Base-by-base conservation (phyloP, 2,329 filamentous ascomycete genomes). In the Penicillium sclerotigenum region DNA sequence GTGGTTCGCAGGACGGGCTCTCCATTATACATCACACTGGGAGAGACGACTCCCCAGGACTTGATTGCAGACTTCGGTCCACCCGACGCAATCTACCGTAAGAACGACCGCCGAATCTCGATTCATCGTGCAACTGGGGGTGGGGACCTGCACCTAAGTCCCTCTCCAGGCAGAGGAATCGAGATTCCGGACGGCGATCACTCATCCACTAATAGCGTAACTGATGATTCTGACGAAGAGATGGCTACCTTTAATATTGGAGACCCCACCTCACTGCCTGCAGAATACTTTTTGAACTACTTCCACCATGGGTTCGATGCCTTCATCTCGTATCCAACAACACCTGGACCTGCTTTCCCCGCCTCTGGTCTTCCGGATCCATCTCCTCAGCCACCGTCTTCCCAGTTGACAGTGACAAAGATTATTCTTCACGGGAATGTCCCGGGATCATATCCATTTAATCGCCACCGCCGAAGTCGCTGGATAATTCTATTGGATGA, bases 271-370 rank as follows among this genome's bases (percentile, higher is more conserved):
- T 71, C 70, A 7, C 60, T 75, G n/a, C 70, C 75, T 3, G 70
- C 75, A 8, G 80, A 83, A 65, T 91, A 87, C 62, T 99, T 97
- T 71, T 97, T 94, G 75, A 97, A 97, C 72, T 99, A 99, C 72
- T 99, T 97, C 70, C 88, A 93, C 62, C 87, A 96, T 59, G 94
- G 94, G 1, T 95, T 99, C 68, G 94, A 99, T 72, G 83, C 97
- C 10, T 81, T 97, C 5, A 83, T 99, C n/a, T 96, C 93, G 0
- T 85, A 86, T 29, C 88, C 90, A 0, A 85, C 84, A 0, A 71
- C 81, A 5, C 80, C 87, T 4, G 89, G 88, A 0, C 83, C 83
- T 22, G 78, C 79, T 7, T 86, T 88, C 0, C 88, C 87, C 13
- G 76, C 79, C 5, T 79, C 71, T 18, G 69, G 52, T n/a, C 49